Conservation (phyloP, 1,284 basidiomycete genomes). For the Microbotryum saponariae region DNA sequence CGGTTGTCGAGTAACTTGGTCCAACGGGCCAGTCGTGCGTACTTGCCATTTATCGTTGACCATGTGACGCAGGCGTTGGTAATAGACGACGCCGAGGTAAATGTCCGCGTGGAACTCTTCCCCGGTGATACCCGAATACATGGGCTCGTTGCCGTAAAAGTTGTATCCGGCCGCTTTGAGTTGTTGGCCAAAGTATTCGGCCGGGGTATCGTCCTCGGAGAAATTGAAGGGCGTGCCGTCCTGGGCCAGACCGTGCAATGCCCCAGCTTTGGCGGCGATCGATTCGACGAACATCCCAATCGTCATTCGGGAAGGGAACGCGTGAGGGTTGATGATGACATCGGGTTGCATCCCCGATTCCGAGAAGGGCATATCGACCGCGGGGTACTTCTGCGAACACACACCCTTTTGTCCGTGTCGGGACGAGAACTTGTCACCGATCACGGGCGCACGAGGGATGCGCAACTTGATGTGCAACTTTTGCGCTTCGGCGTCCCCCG, state of each 20-base stretch:
- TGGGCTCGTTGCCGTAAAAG: constrained; percentile 98
- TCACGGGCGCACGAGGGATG: constrained; percentile 89
- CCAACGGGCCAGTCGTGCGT: constrained; percentile 93
- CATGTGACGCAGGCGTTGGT: constrained; percentile 98
- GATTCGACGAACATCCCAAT: constrained; percentile 99
- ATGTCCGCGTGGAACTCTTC: constrained; percentile 98
- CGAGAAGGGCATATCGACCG: constrained; percentile 96
- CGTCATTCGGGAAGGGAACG: constrained; percentile 99
- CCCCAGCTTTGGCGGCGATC: constrained; percentile 96
- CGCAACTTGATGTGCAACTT: constrained; percentile 91
- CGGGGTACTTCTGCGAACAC: constrained; percentile 98
- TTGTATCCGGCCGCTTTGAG: constrained; percentile 92
- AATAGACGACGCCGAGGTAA: constrained; percentile 96
- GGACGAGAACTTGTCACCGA: constrained; percentile 99
- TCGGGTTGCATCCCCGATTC: constrained; percentile 99
- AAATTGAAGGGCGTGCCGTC: constrained; percentile 98
- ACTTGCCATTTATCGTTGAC: constrained; percentile 99
- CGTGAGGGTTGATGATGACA: constrained; percentile 99
- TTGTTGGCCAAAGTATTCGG: constrained; percentile 96
- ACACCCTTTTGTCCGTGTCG: constrained; percentile 99
- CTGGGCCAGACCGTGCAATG: constrained; percentile 95
- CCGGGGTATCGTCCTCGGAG: constrained; percentile 88
- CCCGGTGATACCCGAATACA: constrained; percentile 99
- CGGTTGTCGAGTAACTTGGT: constrained; percentile 89
- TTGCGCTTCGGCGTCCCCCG: constrained; percentile 77